These are phyloP conservation scores for Boletus calvinii DNA, from an alignment of 1,284 basidiomycete genomes.

Conservation along the genomic window DNA sequence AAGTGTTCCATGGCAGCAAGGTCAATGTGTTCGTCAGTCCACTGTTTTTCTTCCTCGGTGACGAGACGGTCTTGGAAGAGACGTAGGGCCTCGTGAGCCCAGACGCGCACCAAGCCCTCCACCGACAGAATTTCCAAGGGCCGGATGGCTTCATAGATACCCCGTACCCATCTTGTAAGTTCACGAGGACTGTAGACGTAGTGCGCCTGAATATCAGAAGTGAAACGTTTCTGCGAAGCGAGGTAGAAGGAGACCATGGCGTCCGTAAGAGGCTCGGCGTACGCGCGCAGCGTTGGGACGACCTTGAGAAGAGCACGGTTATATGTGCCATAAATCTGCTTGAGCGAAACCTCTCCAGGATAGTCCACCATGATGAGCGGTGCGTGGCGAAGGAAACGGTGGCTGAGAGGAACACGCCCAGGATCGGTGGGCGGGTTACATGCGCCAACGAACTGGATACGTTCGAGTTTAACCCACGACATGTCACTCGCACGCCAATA, in stretches of 20 bases:
- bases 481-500: constrained; percentile 96
- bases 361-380: constrained; percentile 99
- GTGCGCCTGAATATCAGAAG: constrained; percentile 94
- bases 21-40: constrained; percentile 96
- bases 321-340: constrained; percentile 99
- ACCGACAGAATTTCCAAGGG: constrained; percentile 89
- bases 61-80: constrained; percentile 98
- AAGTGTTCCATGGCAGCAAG: constrained; percentile 84
- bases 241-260: constrained; percentile 98
- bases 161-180: constrained; percentile 96
- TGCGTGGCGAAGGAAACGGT: constrained; percentile 96
- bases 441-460: constrained; percentile 98
- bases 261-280: constrained; percentile 92
- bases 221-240: constrained; percentile 92
- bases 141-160: constrained; percentile 95
- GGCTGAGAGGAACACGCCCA: constrained; percentile 95
- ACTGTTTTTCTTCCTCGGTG: constrained; percentile 83
- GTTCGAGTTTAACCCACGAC: constrained; percentile 96
- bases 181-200: constrained; percentile 99
- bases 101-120: constrained; percentile 94
- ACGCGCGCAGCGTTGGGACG: constrained; percentile 89
- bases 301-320: constrained; percentile 96
- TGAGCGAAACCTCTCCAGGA: constrained; percentile 94
- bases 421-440: constrained; percentile 99
- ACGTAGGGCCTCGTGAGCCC: constrained; percentile 97